phyloP scores from a whole-genome alignment of 495 filamentous ascomycete species.

The Penicillium cinerascens region DNA sequence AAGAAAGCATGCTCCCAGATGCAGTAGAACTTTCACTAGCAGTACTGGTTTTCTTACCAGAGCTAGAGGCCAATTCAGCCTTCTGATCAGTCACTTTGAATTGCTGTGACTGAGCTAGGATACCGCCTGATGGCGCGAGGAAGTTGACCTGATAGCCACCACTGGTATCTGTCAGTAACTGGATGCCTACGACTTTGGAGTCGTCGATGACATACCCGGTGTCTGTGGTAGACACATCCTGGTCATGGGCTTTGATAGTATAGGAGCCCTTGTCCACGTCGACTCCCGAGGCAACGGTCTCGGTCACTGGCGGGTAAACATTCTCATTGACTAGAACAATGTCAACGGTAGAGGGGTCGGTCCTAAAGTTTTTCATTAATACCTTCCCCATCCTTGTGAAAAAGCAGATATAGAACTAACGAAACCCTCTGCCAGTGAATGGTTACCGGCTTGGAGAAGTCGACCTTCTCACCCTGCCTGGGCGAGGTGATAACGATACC shows the following conservation, averaged over 20 bases:
- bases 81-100: slow-evolving; percentile 28
- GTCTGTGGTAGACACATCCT: slow-evolving; percentile 7
- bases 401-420: slow-evolving; percentile 13
- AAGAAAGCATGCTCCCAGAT: slow-evolving; percentile 18
- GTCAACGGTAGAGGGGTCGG: slow-evolving; percentile 32
- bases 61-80: slow-evolving; percentile 17
- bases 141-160: slow-evolving; percentile 37
- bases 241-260: slow-evolving; percentile 22
- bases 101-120: slow-evolving; percentile 34
- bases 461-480: slow-evolving; percentile 18
- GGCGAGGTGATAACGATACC: slow-evolving; percentile 28
- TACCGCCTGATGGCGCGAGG: slow-evolving; percentile 22
- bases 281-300: slow-evolving; percentile 34
- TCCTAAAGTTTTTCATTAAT: slow-evolving; percentile 15
- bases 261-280: slow-evolving; percentile 29
- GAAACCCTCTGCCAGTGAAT: slow-evolving; percentile 30
- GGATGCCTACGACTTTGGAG: neutral
- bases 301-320: slow-evolving; percentile 34
- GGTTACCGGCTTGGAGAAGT: slow-evolving; percentile 22
- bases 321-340: slow-evolving; percentile 37
- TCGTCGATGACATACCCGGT: slow-evolving; percentile 16
- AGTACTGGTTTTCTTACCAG: slow-evolving; percentile 32
- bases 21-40: slow-evolving; percentile 21
- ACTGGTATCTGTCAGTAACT: slow-evolving; percentile 4
- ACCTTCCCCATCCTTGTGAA: neutral